These are phyloP conservation scores for Exophiala viscosa DNA, from an alignment of 2,329 filamentous ascomycete genomes.

Conservation along the genomic window DNA sequence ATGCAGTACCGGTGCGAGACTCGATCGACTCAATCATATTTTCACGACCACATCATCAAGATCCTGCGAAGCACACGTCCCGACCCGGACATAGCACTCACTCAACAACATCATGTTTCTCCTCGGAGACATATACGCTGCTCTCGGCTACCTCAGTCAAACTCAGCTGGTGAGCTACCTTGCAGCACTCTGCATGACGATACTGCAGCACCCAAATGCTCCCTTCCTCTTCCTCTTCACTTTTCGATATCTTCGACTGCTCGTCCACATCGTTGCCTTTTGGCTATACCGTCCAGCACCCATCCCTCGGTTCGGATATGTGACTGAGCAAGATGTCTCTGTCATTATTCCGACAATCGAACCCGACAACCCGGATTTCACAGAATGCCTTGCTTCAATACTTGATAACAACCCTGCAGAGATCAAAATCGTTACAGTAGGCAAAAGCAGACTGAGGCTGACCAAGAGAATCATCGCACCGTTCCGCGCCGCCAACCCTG, in stretches of 20 bases:
- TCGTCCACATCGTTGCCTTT: constrained; percentile 43
- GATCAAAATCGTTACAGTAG: constrained; percentile 48
- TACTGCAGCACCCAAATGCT: background rate
- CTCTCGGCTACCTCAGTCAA: background rate
- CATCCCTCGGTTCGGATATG: constrained; percentile 30
- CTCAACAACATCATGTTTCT: too few species aligned
- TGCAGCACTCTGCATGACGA: background rate
- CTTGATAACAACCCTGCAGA: constrained; percentile 38
- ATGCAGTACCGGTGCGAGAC: too few species aligned
- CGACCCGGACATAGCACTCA: too few species aligned
- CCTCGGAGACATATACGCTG: too few species aligned
- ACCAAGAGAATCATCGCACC: constrained; percentile 9
- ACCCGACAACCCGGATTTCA: constrained; percentile 41
- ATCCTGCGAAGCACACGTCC: too few species aligned
- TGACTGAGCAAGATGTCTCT: constrained; percentile 43
- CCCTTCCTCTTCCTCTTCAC: constrained; percentile 39
- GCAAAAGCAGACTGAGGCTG: constrained; percentile 25
- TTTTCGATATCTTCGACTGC: constrained; percentile 47
- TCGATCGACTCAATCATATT: too few species aligned
- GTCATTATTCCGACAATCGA: constrained; percentile 54
- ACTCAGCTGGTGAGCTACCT: background rate
- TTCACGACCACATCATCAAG: too few species aligned
- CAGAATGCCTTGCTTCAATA: constrained; percentile 40
- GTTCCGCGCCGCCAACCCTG: constrained; percentile 1
- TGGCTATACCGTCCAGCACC: constrained; percentile 40